Conservation (phyloP, 495 filamentous ascomycete species). For the Aspergillus cristatus region DNA sequence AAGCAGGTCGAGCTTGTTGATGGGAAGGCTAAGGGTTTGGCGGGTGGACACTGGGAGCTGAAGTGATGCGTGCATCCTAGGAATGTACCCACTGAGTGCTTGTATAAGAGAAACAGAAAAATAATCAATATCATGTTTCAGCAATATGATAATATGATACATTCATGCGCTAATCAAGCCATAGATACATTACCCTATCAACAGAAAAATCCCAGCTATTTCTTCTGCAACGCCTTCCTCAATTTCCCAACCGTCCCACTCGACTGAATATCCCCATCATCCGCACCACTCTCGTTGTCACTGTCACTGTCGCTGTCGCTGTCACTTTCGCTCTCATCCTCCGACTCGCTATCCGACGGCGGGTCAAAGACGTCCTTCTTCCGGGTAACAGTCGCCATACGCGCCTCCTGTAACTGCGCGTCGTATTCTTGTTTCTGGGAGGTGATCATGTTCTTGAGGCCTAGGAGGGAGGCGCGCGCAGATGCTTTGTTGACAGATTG, state of each 20-base stretch:
- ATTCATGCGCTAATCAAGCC: no score
- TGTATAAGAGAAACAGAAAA: no score
- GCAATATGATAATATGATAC: no score
- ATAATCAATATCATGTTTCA: no score
- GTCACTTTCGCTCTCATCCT: slow-evolving; percentile 9
- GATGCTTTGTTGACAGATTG: no score
- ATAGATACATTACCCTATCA: no score
- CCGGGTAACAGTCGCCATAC: no score
- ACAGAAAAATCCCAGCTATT: neutral
- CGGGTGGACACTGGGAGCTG: slow-evolving; percentile 11
- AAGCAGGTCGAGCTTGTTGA: slow-evolving; percentile 2
- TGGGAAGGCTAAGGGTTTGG: slow-evolving; percentile 5
- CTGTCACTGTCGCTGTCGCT: slow-evolving; percentile 4
- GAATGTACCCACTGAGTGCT: no score
- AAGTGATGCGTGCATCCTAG: neutral
- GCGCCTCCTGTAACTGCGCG: no score
- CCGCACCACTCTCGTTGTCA: slow-evolving; percentile 1
- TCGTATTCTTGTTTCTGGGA: slow-evolving; percentile 5
- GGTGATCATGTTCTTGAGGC: slow-evolving; percentile 7
- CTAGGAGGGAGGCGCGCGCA: neutral
- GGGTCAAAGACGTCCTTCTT: slow-evolving; percentile 3
- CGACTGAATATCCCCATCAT: slow-evolving; percentile 11
- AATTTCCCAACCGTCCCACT: slow-evolving; percentile 1
- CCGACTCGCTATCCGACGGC: slow-evolving; percentile 7
- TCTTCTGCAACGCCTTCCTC: neutral